Evolutionary conservation across 495 filamentous ascomycete species (phyloP), one percentile per base, ranked within the genome.

Genomic region (Chlorociboria aeruginascens): DNA sequence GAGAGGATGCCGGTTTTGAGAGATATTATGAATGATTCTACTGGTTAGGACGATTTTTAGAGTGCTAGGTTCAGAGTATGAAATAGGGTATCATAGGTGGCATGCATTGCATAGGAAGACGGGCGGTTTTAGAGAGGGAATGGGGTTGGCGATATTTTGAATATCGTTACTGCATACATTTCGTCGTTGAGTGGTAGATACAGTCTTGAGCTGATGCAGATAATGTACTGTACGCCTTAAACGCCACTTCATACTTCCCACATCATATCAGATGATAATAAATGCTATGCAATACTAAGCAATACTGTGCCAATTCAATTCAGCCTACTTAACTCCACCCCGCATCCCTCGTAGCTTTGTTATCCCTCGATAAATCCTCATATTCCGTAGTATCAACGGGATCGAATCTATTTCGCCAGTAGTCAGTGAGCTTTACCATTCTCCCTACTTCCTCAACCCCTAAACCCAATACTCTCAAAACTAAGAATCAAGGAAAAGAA

Each of bases 1-100:
- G 65, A 65, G 8, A 57, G 56, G 31, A 65, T 65, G 39, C 51
- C 50, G 6, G 63, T 61, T 38, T 63, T 65, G 39, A 51, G 52
- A 0, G 62, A 55, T 45, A 64, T 64, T 14, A 54, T 61, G 45
- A 65, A 68, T 17, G 63, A 57, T 25, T 25, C 20, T 25, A 25
- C 4, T 25, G 20, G 20, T 25, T 25, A 25, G 20, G 20, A 25
- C 20, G 20, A 4, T 25, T 25, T 25, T 25, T 25, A 25, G 4
- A 4, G 4, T 25, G 20, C 4, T 25, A 25, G 33, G 50, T 33
- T 14, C 40, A 53, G 49, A 32, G 44, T 16, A 43, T 45, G 29
- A 13, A 28, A 39, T 40, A 33, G 45, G 7, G 3, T 44, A 46
- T 25, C 10, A 36, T 37, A 37, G 33, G 20, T 25, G 41, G 12